Base-by-base conservation (phyloP, 202 grass and related monocot species). In the Cymbopogon flexuosus region DNA sequence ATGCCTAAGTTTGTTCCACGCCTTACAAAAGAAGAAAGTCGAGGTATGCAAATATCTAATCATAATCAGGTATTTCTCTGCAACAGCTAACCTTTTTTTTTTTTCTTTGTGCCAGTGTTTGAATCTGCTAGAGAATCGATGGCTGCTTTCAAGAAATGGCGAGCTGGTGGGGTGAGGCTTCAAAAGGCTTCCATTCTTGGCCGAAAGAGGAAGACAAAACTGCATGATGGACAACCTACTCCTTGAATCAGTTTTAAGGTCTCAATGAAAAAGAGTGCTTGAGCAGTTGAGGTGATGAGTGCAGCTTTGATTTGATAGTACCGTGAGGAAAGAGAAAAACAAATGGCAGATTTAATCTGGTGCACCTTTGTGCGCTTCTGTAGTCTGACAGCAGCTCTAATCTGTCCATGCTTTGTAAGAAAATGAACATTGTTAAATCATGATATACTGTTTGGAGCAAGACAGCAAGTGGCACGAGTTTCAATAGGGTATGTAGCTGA, bases 71-170 rank as follows among this genome's bases (percentile, higher is more conserved):
- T 1, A 51, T 51, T 16, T 51, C 0, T 51, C 5, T 52, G n/a
- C 16, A n/a, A 52, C 49, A 52, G 16, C 16, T 52, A 51, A 51
- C 45, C 18, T 23, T 3, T 58, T 16, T 51, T 49, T 13, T 34
- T 74, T 2, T n/a, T 27, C 80, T 2, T 6, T 13, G 0, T 68
- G 4, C 79, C 79, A 98, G 92, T 93, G 68, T 94, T 91, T 43
- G 90, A 94, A 64, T 85, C 92, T 36, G 84, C 95, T 41, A 87
- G 90, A 65, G 88, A 86, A 73, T 98, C 95, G 0, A 95, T 95
- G 92, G 18, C 76, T 8, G 77, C 85, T 69, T 94, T 93, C 78
- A 93, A 91, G 82, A 98, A 93, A 68, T 98, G 92, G 92, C 88
- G 90, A 2, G 68, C 79, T 0, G 85, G 94, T 9, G 86, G 91